Evolutionary conservation across 768 basidiomycete genomes (phyloP).

Genomic region (Lactifluus subvellereus): DNA sequence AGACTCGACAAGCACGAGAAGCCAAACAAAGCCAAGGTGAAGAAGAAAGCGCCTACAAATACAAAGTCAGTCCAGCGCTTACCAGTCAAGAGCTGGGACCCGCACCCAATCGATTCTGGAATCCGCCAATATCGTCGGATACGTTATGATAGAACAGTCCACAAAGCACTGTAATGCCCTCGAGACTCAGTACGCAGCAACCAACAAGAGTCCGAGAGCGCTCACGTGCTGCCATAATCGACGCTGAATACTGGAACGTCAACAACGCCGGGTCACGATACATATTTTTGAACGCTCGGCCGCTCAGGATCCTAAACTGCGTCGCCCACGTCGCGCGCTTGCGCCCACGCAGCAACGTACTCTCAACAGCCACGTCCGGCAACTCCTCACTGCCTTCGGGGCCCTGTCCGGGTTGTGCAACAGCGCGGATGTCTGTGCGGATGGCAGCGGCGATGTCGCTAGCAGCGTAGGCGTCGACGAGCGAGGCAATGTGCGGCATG

Average conservation of each 20-base stretch:
- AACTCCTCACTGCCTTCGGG: conserved; percentile 39
- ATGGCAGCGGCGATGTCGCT: conserved; percentile 65
- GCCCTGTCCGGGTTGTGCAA: conserved; percentile 31
- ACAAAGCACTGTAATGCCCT: conserved; percentile 58
- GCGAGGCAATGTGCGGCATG: conserved; percentile 53
- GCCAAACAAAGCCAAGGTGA: conserved; percentile 92
- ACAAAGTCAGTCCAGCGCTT: not conserved
- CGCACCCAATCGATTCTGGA: conserved; percentile 90
- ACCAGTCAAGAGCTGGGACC: conserved; percentile 1
- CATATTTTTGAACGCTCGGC: conserved; percentile 95
- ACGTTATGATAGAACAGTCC: conserved; percentile 91
- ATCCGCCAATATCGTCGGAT: conserved; percentile 90
- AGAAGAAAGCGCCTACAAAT: conserved; percentile 83
- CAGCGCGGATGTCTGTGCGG: conserved; percentile 51
- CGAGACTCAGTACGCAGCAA: not conserved
- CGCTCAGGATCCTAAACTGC: conserved; percentile 92
- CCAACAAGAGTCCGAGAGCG: conserved; percentile 21
- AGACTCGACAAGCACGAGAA: conserved; percentile 95
- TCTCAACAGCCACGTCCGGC: conserved; percentile 67
- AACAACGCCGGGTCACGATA: conserved; percentile 92
- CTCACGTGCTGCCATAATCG: conserved; percentile 79
- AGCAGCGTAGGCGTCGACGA: conserved; percentile 66
- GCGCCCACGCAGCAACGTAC: conserved; percentile 57
- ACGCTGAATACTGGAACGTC: conserved; percentile 82
- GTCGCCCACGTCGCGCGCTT: conserved; percentile 82